phyloP scores from a whole-genome alignment of 1,139 yeast species.

The Geotrichum aggregatum region DNA sequence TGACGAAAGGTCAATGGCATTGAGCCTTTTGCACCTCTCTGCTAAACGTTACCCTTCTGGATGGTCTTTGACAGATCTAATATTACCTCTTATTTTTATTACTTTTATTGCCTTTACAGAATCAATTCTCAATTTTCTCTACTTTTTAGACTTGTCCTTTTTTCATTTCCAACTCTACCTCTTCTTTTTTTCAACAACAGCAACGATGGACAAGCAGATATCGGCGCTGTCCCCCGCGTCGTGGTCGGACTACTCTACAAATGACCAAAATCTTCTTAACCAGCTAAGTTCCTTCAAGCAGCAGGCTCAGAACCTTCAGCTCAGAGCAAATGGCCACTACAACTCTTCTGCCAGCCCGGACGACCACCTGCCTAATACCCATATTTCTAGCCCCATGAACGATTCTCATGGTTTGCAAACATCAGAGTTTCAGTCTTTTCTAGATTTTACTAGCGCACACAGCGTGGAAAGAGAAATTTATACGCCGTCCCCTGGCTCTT shows the following conservation, averaged over 20 bases:
- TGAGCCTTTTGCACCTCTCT: no score
- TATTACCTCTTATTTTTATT: neutral
- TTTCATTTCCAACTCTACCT: neutral
- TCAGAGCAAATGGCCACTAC: neutral
- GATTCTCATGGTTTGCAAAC: constrained; percentile 1
- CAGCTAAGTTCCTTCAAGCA: neutral
- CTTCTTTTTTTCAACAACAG: neutral
- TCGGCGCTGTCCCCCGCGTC: constrained; percentile 3
- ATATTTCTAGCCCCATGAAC: constrained; percentile 5
- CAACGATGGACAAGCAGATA: constrained; percentile 4
- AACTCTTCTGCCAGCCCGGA: no score
- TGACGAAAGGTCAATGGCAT: neutral
- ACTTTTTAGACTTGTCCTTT: neutral
- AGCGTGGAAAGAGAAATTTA: neutral
- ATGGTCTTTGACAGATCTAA: neutral
- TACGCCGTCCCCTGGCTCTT: neutral
- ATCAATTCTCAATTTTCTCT: no score
- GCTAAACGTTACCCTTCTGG: neutral
- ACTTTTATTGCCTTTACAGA: neutral
- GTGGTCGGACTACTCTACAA: constrained; percentile 3
- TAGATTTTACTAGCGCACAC: constrained; percentile 7
- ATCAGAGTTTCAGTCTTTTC: constrained; percentile 12
- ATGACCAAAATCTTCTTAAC: neutral
- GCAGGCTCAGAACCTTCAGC: neutral
- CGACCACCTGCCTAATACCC: neutral